These are phyloP conservation scores for Melastoma candidum DNA, from an alignment of 441 rosid species.

Conservation along the genomic window DNA sequence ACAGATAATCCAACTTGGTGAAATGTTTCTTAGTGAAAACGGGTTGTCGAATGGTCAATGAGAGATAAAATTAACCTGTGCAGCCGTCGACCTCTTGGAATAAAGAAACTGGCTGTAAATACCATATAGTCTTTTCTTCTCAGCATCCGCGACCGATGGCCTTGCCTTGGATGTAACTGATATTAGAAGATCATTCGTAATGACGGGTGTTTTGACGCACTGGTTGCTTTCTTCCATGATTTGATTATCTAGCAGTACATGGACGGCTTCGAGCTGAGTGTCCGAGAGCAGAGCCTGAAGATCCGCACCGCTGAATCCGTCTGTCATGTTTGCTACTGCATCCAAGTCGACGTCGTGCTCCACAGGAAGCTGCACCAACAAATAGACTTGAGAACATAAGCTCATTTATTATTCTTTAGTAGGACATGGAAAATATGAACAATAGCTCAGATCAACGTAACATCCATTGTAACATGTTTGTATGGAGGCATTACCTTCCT, in stretches of 20 bases:
- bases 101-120: constrained; percentile 84
- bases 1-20: not conserved
- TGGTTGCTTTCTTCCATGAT: constrained; percentile 19
- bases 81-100: constrained; percentile 57
- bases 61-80: constrained; percentile 35
- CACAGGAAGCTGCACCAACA: constrained; percentile 65
- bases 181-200: constrained; percentile 55
- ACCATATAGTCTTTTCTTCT: constrained; percentile 68
- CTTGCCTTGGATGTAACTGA: constrained; percentile 67
- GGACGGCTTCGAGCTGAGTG: constrained; percentile 93
- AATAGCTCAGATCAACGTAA: too few species aligned
- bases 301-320: constrained; percentile 99
- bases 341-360: constrained; percentile 57
- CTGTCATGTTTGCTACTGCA: constrained; percentile 56
- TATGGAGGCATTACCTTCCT: constrained; percentile 53
- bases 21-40: not conserved
- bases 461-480: too few species aligned
- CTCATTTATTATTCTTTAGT: too few species aligned
- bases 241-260: constrained; percentile 40
- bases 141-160: constrained; percentile 85
- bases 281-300: constrained; percentile 97
- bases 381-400: too few species aligned
- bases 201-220: constrained; percentile 51
- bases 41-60: not conserved
- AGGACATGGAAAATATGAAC: too few species aligned